These are phyloP conservation scores for Candida ulmi DNA, from an alignment of 805 yeast species.

Conservation along the genomic window DNA sequence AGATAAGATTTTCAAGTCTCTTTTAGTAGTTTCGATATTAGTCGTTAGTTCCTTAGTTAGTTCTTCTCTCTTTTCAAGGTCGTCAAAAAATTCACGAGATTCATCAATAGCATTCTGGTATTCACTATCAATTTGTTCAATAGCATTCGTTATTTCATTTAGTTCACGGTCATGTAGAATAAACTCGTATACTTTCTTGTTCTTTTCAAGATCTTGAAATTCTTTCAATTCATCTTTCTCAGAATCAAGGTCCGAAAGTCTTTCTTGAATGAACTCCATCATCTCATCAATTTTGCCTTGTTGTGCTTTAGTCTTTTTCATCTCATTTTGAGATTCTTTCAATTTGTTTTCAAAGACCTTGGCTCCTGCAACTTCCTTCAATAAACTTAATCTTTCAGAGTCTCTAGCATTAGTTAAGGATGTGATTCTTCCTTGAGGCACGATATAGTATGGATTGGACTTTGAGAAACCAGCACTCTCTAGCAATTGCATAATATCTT, in stretches of 20 bases:
- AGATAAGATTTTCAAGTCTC: slow-evolving; percentile 43
- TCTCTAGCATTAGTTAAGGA: slow-evolving; percentile 86
- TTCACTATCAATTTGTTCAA: slow-evolving; percentile 55
- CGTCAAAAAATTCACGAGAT: slow-evolving; percentile 48
- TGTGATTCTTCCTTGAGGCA: slow-evolving; percentile 93
- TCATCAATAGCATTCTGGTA: slow-evolving; percentile 45
- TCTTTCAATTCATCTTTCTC: slow-evolving; percentile 73
- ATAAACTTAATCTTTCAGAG: slow-evolving; percentile 64
- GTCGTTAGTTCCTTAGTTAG: slow-evolving; percentile 39
- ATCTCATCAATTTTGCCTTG: slow-evolving; percentile 70
- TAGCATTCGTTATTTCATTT: slow-evolving; percentile 49
- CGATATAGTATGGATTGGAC: slow-evolving; percentile 90
- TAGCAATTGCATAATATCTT: slow-evolving; percentile 73
- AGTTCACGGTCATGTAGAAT: slow-evolving; percentile 75
- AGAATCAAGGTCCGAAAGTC: slow-evolving; percentile 71
- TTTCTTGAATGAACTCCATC: slow-evolving; percentile 59
- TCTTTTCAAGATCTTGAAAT: slow-evolving; percentile 61
- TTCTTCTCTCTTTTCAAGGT: slow-evolving; percentile 57
- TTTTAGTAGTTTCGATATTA: slow-evolving; percentile 40
- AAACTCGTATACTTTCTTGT: slow-evolving; percentile 67
- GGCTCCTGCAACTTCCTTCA: slow-evolving; percentile 95
- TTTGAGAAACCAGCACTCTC: slow-evolving; percentile 92
- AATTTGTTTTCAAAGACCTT: slow-evolving; percentile 80
- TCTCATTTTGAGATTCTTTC: slow-evolving; percentile 72
- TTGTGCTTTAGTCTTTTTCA: slow-evolving; percentile 66